phyloP scores from a whole-genome alignment of 495 filamentous ascomycete species.

The Barbatosphaeria neglecta region DNA sequence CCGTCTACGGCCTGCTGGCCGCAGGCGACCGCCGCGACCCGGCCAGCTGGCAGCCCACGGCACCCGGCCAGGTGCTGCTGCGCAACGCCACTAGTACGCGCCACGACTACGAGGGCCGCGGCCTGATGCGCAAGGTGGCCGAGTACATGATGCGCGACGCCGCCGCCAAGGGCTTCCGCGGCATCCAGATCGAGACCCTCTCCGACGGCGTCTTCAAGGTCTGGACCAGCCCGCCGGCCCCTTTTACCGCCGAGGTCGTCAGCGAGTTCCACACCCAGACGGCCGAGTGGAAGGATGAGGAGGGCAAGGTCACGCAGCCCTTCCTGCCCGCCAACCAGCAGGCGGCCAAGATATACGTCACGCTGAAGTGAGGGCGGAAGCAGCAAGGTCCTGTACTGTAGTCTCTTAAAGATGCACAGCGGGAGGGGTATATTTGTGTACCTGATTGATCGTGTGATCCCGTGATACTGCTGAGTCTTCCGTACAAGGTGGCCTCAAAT shows the following conservation, averaged over 20 bases:
- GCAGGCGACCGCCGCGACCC: slow-evolving; percentile 10
- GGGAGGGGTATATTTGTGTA: too few relatives aligned
- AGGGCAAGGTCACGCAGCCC: neutral
- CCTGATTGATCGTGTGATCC: too few relatives aligned
- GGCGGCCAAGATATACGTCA: neutral
- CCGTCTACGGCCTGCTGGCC: slow-evolving; percentile 10
- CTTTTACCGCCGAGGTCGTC: slow-evolving; percentile 11
- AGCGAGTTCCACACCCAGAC: neutral
- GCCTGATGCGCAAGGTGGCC: slow-evolving; percentile 24
- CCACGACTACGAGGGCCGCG: slow-evolving; percentile 16
- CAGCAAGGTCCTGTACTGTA: too few relatives aligned
- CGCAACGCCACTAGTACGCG: slow-evolving; percentile 27
- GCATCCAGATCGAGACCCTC: slow-evolving; percentile 23
- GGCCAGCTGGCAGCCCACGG: slow-evolving; percentile 12
- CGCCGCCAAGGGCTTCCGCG: slow-evolving; percentile 16
- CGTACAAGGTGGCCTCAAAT: too few relatives aligned
- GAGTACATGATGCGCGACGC: slow-evolving; percentile 25
- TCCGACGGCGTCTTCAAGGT: slow-evolving; percentile 19
- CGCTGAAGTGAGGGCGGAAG: neutral
- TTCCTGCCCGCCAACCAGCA: neutral
- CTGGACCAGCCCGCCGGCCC: slow-evolving; percentile 23
- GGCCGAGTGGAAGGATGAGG: neutral
- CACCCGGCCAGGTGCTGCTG: slow-evolving; percentile 19
- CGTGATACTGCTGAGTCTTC: too few relatives aligned
- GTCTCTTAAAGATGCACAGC: too few relatives aligned